A percentile compares a stretch with the other conserved stretches of the same genome.
phyloP scores from a whole-genome alignment of 805 yeast genomes.

The Debaryomyces hansenii region DNA sequence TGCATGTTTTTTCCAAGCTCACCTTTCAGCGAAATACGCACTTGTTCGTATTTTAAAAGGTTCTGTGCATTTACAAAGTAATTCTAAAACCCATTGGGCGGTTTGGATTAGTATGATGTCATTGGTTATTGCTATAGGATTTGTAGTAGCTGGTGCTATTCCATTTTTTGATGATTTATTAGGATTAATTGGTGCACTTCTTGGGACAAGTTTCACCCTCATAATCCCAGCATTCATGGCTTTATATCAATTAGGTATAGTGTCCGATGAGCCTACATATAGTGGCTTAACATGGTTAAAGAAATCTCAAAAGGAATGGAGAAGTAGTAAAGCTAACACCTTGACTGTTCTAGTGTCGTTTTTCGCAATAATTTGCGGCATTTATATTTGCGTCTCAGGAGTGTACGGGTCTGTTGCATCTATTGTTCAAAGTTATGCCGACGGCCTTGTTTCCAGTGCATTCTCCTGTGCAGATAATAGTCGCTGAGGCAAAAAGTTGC shows the following conservation, averaged over 20 bases:
- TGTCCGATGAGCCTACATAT: neutral
- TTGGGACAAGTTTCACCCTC: conserved; percentile 8
- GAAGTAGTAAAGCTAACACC: neutral
- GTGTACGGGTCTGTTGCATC: conserved; percentile 9
- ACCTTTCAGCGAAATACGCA: conserved; percentile 10
- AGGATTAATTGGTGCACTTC: conserved; percentile 10
- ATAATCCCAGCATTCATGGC: conserved; percentile 10
- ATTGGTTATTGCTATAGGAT: conserved; percentile 6
- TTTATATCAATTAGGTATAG: conserved; percentile 6
- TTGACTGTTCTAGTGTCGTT: neutral
- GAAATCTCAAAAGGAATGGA: neutral
- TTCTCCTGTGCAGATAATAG: conserved; percentile 11
- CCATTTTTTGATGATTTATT: conserved; percentile 11
- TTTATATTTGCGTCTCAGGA: conserved; percentile 8
- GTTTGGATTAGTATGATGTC: conserved; percentile 9
- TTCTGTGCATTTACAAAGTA: conserved; percentile 9
- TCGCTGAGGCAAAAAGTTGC: neutral
- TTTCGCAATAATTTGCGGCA: conserved; percentile 4
- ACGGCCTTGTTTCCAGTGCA: conserved; percentile 7
- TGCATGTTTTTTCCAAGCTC: conserved; percentile 11
- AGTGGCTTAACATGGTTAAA: conserved; percentile 1
- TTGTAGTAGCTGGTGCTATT: conserved; percentile 11
- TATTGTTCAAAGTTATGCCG: conserved; percentile 6
- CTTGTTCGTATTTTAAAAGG: conserved; percentile 9
- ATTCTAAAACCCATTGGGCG: conserved; percentile 9